Conservation (phyloP, 1,284 basidiomycete species). For the Anthracocystis panici-leucophaei region DNA sequence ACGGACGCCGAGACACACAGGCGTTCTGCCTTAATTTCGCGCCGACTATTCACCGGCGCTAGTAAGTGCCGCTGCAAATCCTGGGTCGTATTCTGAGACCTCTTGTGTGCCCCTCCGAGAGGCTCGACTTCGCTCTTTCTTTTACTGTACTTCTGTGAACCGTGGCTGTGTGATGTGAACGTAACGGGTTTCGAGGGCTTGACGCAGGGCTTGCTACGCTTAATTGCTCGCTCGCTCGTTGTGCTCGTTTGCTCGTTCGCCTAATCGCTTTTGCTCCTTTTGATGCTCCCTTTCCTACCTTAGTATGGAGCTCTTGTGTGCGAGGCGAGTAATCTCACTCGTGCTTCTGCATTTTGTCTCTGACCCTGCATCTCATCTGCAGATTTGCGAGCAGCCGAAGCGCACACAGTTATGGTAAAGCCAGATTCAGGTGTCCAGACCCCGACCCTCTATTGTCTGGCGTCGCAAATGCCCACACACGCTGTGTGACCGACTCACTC, state of each 20-base stretch:
- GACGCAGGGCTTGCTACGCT: conserved; percentile 7
- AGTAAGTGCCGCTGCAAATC: background rate
- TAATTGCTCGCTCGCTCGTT: conserved; percentile 4
- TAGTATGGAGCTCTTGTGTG: conserved; percentile 1
- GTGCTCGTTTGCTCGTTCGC: conserved; percentile 8
- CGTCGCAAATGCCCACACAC: background rate
- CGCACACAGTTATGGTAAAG: conserved; percentile 5
- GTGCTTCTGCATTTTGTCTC: conserved; percentile 16
- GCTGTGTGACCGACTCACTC: background rate
- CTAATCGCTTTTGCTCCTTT: background rate
- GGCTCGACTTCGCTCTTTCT: conserved; percentile 26
- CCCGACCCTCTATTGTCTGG: conserved; percentile 6
- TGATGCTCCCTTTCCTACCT: background rate
- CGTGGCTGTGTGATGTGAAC: conserved; percentile 30
- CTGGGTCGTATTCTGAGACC: conserved; percentile 27
- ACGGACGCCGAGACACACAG: conserved; percentile 17
- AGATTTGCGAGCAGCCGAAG: conserved; percentile 12
- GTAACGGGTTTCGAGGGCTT: background rate
- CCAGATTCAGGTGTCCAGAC: conserved; percentile 24
- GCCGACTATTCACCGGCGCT: conserved; percentile 24
- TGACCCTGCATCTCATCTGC: conserved; percentile 29
- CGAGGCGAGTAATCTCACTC: background rate
- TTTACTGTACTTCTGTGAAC: background rate
- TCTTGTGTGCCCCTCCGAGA: background rate
- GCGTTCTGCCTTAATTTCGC: background rate